These are phyloP conservation scores for Mortierella polycephala DNA, from an alignment of 371 early-diverging fungal species.

Conservation along the genomic window DNA sequence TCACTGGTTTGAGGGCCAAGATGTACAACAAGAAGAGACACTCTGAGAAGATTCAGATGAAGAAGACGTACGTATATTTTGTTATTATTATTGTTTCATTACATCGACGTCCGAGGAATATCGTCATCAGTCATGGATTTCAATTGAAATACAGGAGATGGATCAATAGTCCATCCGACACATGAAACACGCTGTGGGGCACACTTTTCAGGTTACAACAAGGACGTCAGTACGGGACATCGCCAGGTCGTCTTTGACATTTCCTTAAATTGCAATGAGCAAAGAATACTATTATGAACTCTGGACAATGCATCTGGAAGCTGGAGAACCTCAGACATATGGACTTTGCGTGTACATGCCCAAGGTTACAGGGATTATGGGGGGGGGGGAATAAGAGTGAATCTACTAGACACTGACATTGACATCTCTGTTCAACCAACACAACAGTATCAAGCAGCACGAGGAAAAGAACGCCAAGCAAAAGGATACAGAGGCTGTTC, in stretches of 20 bases:
- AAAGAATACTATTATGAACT: no score
- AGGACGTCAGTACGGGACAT: no score
- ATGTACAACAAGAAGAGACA: conserved; percentile 98
- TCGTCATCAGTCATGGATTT: not conserved
- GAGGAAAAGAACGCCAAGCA: conserved; percentile 96
- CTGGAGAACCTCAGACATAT: no score
- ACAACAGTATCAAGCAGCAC: conserved; percentile 89
- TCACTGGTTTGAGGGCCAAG: conserved; percentile 99
- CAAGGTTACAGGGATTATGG: no score
- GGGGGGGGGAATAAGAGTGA: no score
- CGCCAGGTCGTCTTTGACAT: no score
- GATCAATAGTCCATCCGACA: not conserved
- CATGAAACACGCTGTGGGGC: not conserved
- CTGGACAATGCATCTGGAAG: no score
- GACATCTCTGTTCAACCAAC: no score
- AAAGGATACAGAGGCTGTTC: conserved; percentile 86
- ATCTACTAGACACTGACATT: not conserved
- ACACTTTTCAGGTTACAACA: no score
- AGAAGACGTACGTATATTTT: conserved; percentile 85
- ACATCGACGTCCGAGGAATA: not conserved
- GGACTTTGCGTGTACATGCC: no score
- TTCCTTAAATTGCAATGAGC: no score
- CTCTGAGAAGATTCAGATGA: conserved; percentile 99
- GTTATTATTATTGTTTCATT: not conserved
- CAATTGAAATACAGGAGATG: no score